phyloP scores from a whole-genome alignment of 148 eudicot genomes.

The Heliosperma pusillum region DNA sequence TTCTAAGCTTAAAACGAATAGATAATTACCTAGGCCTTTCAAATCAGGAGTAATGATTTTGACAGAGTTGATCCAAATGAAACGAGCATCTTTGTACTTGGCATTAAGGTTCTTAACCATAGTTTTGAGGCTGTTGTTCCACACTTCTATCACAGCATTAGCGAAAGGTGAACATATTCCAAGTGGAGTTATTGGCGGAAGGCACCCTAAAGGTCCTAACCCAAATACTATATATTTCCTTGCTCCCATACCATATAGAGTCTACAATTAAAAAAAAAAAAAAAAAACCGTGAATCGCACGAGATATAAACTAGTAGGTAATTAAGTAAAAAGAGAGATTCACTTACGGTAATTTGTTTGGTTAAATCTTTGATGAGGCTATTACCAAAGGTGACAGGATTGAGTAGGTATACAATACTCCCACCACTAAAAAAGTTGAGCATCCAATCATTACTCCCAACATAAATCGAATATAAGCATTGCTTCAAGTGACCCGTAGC shows the following conservation, averaged over 20 bases:
- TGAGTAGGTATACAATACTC: not conserved
- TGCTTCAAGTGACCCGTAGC: slow-evolving; percentile 15
- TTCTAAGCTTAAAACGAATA: too few species aligned
- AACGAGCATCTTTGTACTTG: slow-evolving; percentile 28
- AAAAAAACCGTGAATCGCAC: too few species aligned
- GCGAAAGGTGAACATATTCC: slow-evolving; percentile 32
- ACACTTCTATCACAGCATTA: slow-evolving; percentile 25
- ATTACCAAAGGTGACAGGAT: slow-evolving; percentile 27
- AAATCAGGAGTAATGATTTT: slow-evolving; percentile 23
- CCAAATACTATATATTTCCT: slow-evolving; percentile 52
- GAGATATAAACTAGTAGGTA: too few species aligned
- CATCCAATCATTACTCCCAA: slow-evolving; percentile 38
- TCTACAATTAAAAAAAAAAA: not conserved
- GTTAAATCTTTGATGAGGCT: slow-evolving; percentile 25
- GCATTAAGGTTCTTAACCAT: slow-evolving; percentile 31
- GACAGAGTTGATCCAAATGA: slow-evolving; percentile 39
- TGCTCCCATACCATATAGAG: slow-evolving; percentile 39
- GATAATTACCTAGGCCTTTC: slow-evolving; percentile 26
- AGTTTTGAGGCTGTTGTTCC: slow-evolving; percentile 29
- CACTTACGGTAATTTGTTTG: slow-evolving; percentile 25
- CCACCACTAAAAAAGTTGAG: slow-evolving; percentile 25
- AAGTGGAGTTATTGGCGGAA: slow-evolving; percentile 21
- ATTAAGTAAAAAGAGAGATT: not conserved
- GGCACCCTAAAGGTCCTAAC: slow-evolving; percentile 44
- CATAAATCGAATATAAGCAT: slow-evolving; percentile 33